These are phyloP conservation scores for Blastobotrys robertii DNA, from an alignment of 805 yeast genomes.

Conservation along the genomic window DNA sequence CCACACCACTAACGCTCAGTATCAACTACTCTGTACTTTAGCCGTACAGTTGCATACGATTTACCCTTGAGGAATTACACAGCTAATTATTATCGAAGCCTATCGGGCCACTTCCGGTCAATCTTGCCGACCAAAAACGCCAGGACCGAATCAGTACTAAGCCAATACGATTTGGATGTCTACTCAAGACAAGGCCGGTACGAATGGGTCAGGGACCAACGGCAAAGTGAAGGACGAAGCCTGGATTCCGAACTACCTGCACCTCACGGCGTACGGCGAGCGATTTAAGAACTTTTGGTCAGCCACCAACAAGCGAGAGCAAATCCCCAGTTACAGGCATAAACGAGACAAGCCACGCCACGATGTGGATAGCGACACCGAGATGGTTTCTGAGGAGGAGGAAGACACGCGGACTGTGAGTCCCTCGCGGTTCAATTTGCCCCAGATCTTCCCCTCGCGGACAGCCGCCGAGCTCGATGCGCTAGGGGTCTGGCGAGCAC, in stretches of 20 bases:
- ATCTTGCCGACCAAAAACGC: neutral
- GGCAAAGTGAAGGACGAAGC: neutral
- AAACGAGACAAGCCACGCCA: neutral
- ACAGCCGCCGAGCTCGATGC: constrained; percentile 13
- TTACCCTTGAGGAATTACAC: too few relatives aligned
- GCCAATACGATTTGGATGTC: too few relatives aligned
- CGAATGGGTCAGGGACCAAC: neutral
- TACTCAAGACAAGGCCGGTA: too few relatives aligned
- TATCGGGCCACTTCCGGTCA: too few relatives aligned
- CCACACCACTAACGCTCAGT: neutral
- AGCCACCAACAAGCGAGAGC: neutral
- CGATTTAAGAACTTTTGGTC: constrained; percentile 7
- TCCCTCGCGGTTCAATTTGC: constrained; percentile 7
- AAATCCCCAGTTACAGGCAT: neutral
- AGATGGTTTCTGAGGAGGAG: neutral
- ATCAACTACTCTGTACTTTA: neutral
- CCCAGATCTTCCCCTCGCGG: constrained; percentile 19
- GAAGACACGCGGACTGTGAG: neutral
- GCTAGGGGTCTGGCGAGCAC: neutral
- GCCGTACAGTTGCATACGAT: too few relatives aligned
- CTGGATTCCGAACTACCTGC: constrained; percentile 15
- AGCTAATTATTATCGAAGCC: too few relatives aligned
- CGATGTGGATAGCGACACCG: neutral
- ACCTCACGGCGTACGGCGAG: constrained; percentile 18
- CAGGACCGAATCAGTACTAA: neutral